Conservation (phyloP, 2,329 filamentous ascomycete genomes). For the Pseudogymnoascus sp. region DNA sequence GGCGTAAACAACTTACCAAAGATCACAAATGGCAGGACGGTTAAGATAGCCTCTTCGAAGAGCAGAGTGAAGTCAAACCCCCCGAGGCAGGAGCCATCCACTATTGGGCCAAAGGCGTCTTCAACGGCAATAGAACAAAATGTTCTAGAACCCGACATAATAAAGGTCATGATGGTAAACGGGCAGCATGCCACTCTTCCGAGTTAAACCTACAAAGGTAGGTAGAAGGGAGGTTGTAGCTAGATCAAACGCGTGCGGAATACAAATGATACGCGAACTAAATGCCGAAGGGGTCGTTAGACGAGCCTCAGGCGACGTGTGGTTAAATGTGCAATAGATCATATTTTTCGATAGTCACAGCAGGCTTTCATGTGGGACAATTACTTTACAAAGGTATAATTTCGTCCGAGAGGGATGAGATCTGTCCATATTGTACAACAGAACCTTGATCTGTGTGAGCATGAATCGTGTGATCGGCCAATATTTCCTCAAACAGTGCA, state of each 20-base stretch:
- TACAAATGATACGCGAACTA: background rate
- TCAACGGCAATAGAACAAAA: background rate
- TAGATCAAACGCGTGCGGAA: background rate
- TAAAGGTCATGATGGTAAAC: background rate
- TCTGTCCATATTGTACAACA: background rate
- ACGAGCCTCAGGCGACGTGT: background rate
- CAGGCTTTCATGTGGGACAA: background rate
- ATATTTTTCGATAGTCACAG: constrained; percentile 2
- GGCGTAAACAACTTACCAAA: background rate
- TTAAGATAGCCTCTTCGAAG: constrained; percentile 25
- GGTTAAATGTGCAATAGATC: background rate
- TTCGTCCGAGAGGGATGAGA: background rate
- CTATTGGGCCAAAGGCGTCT: constrained; percentile 18
- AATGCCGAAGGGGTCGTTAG: background rate
- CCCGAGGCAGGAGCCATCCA: background rate
- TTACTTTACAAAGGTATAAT: background rate
- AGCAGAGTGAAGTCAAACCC: constrained; percentile 28
- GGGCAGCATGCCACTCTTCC: background rate
- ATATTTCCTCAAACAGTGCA: background rate
- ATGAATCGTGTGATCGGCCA: background rate
- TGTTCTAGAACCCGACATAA: background rate
- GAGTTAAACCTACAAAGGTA: background rate
- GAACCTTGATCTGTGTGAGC: background rate
- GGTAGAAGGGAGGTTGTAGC: background rate
- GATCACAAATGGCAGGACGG: constrained; percentile 9